Evolutionary conservation across 805 yeast species (phyloP).

Genomic region (Metschnikowia proteae): DNA sequence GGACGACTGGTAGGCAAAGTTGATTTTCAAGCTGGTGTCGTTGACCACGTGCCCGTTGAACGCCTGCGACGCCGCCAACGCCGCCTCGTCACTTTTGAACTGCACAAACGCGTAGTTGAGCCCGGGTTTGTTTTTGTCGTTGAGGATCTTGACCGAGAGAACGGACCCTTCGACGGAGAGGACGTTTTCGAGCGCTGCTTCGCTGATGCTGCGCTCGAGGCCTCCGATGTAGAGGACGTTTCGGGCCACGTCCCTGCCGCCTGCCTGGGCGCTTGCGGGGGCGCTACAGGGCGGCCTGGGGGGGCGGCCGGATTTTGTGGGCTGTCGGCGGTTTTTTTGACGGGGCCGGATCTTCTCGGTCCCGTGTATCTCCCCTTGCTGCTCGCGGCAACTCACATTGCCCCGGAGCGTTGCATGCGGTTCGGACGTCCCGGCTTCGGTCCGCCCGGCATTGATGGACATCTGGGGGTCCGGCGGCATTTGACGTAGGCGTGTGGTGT

Average conservation of each 20-base stretch:
- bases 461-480: no score
- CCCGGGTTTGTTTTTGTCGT: constrained; percentile 71
- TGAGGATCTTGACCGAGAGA: constrained; percentile 62
- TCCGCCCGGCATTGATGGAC: no score
- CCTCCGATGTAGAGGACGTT: constrained; percentile 77
- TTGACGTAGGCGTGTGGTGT: no score
- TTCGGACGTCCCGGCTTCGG: no score
- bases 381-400: no score
- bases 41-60: constrained; percentile 58
- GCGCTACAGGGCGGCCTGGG: no score
- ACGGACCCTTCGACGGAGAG: constrained; percentile 62
- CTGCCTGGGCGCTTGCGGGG: constrained; percentile 34
- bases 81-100: constrained; percentile 54
- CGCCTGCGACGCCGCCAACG: constrained; percentile 57
- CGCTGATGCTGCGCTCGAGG: constrained; percentile 60
- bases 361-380: no score
- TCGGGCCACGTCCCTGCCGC: constrained; percentile 77
- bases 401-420: no score
- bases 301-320: no score
- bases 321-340: no score
- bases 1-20: constrained; percentile 83
- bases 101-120: constrained; percentile 84
- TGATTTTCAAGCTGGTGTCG: constrained; percentile 56
- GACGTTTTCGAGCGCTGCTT: constrained; percentile 56
- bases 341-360: no score